Evolutionary conservation across 257 asterid species (phyloP).

Genomic region (Verbena officinalis): DNA sequence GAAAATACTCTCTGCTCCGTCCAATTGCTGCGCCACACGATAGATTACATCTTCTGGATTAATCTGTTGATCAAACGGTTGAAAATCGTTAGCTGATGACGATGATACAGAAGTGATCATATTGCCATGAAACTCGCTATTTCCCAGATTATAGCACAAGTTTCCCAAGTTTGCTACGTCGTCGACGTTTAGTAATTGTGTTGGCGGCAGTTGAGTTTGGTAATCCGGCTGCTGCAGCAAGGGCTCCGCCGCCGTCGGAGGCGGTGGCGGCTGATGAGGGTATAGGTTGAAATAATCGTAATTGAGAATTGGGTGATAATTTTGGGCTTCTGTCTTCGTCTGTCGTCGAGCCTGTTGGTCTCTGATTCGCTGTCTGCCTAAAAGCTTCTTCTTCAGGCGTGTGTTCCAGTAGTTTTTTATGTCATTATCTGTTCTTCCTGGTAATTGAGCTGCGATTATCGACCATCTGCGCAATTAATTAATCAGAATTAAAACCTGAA

Average conservation of each 20-base stretch:
- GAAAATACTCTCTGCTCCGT: conserved; percentile 15
- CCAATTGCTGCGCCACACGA: conserved; percentile 24
- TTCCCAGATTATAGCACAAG: not conserved
- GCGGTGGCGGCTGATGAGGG: conserved; percentile 22
- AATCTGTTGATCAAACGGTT: not conserved
- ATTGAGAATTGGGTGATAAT: not conserved
- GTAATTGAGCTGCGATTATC: conserved; percentile 41
- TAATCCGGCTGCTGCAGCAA: not conserved
- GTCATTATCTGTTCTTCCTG: conserved; percentile 47
- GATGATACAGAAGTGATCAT: not conserved
- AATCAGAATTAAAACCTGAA: not conserved
- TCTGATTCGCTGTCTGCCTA: conserved; percentile 29
- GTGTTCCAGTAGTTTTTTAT: conserved; percentile 50
- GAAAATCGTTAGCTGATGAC: conserved; percentile 8
- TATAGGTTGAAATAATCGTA: not conserved
- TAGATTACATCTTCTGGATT: conserved; percentile 10
- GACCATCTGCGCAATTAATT: conserved; percentile 37
- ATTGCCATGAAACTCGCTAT: conserved; percentile 2
- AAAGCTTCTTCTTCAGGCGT: conserved; percentile 41
- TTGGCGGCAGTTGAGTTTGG: not conserved
- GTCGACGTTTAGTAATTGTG: not conserved
- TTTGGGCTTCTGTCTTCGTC: not conserved
- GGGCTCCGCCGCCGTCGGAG: conserved; percentile 9
- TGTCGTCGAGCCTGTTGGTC: not conserved
- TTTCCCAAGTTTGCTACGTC: not conserved